phyloP scores from a whole-genome alignment of 805 yeast genomes.

The Saccharomycopsis capsularis region DNA sequence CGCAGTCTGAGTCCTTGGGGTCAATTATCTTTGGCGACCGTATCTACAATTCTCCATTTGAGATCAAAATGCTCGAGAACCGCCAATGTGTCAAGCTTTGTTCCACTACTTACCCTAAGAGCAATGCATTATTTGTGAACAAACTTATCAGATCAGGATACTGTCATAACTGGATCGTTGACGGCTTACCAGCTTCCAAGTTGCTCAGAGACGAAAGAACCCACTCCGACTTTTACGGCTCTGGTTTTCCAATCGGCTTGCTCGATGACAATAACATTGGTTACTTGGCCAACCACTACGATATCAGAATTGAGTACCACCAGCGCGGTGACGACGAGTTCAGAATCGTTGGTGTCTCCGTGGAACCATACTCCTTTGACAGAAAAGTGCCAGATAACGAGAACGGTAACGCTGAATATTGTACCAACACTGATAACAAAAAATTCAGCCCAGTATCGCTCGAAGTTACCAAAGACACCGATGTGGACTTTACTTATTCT shows the following conservation, averaged over 20 bases:
- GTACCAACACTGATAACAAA: neutral
- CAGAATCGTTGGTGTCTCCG: constrained; percentile 88
- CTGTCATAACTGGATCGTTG: constrained; percentile 86
- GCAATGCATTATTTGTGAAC: constrained; percentile 70
- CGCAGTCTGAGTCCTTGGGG: constrained; percentile 83
- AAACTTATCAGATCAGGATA: constrained; percentile 77
- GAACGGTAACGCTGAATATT: neutral
- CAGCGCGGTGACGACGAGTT: constrained; percentile 54
- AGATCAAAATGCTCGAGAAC: constrained; percentile 69
- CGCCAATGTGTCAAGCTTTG: constrained; percentile 67
- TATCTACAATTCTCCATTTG: constrained; percentile 86
- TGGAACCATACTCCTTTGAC: constrained; percentile 57
- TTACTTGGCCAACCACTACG: constrained; percentile 74
- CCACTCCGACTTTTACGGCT: constrained; percentile 56
- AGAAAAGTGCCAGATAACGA: constrained; percentile 6
- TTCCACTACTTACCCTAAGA: constrained; percentile 44
- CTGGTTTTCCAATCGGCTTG: constrained; percentile 75
- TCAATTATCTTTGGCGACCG: constrained; percentile 93
- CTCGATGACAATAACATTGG: constrained; percentile 52
- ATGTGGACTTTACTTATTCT: constrained; percentile 78
- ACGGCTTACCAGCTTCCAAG: constrained; percentile 90
- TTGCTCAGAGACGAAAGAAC: constrained; percentile 51
- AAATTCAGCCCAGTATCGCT: constrained; percentile 38
- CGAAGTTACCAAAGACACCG: constrained; percentile 41
- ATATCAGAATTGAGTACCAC: constrained; percentile 77